Conservation (phyloP, 805 yeast species). For the Hanseniaspora taiwanica region DNA sequence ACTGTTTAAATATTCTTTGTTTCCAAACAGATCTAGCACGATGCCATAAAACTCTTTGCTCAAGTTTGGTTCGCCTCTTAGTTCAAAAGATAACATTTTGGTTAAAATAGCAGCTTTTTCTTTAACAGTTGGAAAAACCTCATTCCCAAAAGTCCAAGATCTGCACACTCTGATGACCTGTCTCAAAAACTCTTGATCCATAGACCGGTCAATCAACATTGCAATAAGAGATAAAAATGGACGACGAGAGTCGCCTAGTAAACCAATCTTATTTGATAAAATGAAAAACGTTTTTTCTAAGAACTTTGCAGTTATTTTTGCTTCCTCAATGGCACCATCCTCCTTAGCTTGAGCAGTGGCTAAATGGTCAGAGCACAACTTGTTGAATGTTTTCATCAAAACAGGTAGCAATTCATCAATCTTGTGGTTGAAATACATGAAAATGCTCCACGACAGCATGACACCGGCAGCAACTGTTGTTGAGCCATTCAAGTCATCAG, state of each 20-base stretch:
- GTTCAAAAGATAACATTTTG: constrained; percentile 88
- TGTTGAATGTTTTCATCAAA: constrained; percentile 78
- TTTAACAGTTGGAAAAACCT: constrained; percentile 83
- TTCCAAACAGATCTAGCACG: constrained; percentile 77
- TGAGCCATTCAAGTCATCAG: constrained; percentile 63
- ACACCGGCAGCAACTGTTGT: constrained; percentile 74
- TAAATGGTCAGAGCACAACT: constrained; percentile 78
- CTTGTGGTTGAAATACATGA: constrained; percentile 56
- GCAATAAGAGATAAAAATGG: constrained; percentile 77
- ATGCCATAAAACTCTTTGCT: constrained; percentile 75
- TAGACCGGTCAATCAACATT: constrained; percentile 78
- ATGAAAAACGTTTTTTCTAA: constrained; percentile 66
- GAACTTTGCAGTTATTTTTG: constrained; percentile 63
- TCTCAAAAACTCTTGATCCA: constrained; percentile 59
- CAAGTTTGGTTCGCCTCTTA: constrained; percentile 67
- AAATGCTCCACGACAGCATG: constrained; percentile 69
- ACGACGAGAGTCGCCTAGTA: constrained; percentile 88
- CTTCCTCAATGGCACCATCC: constrained; percentile 45
- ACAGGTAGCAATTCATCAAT: constrained; percentile 65
- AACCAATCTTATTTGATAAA: constrained; percentile 67
- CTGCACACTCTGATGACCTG: constrained; percentile 69
- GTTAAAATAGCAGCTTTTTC: constrained; percentile 90
- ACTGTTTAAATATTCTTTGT: constrained; percentile 60
- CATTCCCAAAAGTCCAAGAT: constrained; percentile 82
- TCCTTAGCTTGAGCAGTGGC: constrained; percentile 34